phyloP scores from a whole-genome alignment of 495 filamentous ascomycete genomes.

The Lepidopterella palustris region DNA sequence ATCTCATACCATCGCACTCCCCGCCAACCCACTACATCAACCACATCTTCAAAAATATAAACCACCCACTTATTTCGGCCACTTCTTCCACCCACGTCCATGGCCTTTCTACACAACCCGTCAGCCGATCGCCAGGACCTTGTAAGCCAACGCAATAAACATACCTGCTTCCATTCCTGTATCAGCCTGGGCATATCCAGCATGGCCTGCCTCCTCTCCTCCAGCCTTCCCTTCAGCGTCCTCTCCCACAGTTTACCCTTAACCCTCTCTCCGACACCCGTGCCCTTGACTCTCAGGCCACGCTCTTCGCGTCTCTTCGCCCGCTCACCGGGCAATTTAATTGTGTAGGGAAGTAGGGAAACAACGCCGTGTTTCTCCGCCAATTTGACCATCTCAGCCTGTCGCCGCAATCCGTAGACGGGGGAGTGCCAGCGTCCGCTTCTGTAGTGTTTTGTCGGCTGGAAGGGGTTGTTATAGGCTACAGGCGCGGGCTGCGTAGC shows the following conservation, averaged over 20 bases:
- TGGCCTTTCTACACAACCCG: constrained; percentile 62
- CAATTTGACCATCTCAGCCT: constrained; percentile 88
- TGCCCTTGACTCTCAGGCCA: constrained; percentile 77
- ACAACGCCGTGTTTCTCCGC: constrained; percentile 76
- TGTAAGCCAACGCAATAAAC: constrained; percentile 34
- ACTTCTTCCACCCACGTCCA: constrained; percentile 85
- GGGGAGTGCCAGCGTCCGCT: constrained; percentile 77
- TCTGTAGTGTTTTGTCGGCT: constrained; percentile 57
- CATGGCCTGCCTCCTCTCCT: constrained; percentile 87
- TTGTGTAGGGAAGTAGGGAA: constrained; percentile 67
- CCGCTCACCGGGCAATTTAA: constrained; percentile 68
- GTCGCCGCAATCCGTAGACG: constrained; percentile 70
- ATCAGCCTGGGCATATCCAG: constrained; percentile 86
- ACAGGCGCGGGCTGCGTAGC: constrained; percentile 25
- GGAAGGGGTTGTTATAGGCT: constrained; percentile 64
- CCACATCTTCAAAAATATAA: background rate
- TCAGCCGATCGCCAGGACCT: constrained; percentile 1
- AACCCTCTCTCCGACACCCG: constrained; percentile 83
- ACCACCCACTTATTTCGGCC: constrained; percentile 58
- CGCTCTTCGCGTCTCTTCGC: constrained; percentile 59
- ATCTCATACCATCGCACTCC: no score
- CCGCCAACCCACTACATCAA: background rate
- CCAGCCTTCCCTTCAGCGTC: constrained; percentile 73
- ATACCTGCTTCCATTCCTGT: constrained; percentile 85
- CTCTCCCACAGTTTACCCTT: constrained; percentile 94